These are phyloP conservation scores for Aspergillus quadricinctus DNA, from an alignment of 2,329 filamentous ascomycete species.

Conservation along the genomic window DNA sequence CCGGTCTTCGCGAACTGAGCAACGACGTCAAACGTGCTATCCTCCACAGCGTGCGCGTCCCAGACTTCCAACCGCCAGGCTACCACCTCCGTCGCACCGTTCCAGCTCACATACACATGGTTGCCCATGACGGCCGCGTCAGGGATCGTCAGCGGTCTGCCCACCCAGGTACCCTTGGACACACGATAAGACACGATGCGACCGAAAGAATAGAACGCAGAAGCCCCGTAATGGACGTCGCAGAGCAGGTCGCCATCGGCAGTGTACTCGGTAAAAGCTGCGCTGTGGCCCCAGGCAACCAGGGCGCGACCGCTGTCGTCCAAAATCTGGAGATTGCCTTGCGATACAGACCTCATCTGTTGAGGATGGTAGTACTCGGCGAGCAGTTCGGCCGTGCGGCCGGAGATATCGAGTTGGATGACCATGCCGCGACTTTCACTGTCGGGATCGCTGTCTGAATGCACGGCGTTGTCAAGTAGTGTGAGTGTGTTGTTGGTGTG, in stretches of 20 bases:
- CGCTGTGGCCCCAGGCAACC: constrained; percentile 49
- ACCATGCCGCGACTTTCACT: constrained; percentile 42
- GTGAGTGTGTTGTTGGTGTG: constrained; percentile 24
- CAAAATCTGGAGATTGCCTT: constrained; percentile 42
- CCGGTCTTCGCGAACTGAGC: constrained; percentile 20
- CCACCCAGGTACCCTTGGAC: constrained; percentile 53
- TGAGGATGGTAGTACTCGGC: constrained; percentile 37
- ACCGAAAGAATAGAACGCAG: constrained; percentile 28
- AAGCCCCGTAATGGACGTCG: constrained; percentile 47
- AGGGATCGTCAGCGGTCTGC: constrained; percentile 39
- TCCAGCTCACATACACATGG: constrained; percentile 42
- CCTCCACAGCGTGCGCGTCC: constrained; percentile 6
- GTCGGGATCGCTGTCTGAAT: constrained; percentile 14
- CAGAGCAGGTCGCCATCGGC: constrained; percentile 50
- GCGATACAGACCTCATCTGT: constrained; percentile 34
- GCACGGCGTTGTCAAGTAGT: constrained; percentile 38
- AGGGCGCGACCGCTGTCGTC: constrained; percentile 42
- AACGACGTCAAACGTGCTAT: constrained; percentile 13
- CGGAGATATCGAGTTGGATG: constrained; percentile 35
- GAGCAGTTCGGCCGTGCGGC: constrained; percentile 38
- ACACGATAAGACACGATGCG: constrained; percentile 52
- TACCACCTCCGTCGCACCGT: constrained; percentile 42
- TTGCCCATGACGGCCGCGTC: constrained; percentile 21
- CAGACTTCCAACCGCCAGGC: constrained; percentile 26
- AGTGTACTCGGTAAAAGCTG: constrained; percentile 49